phyloP scores from a whole-genome alignment of 2,329 filamentous ascomycete species.

The Pleoardoris graminearum region DNA sequence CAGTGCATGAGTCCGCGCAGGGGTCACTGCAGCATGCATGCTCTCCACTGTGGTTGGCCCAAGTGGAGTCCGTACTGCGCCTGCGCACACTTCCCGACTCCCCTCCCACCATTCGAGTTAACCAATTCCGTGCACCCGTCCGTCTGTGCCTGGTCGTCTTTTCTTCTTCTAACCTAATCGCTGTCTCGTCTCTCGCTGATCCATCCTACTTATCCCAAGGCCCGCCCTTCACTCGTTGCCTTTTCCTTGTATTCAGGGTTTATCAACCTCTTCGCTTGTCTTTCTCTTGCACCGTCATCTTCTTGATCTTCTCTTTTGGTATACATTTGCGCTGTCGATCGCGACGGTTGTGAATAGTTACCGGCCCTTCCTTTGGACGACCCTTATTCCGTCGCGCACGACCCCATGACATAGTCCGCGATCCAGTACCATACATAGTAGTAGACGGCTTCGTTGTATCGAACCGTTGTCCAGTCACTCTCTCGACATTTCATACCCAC shows the following conservation, averaged over 20 bases:
- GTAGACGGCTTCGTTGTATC: slow-evolving; percentile 47
- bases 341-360: slow-evolving; percentile 39
- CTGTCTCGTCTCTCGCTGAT: slow-evolving; percentile 46
- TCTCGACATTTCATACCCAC: slow-evolving; percentile 30
- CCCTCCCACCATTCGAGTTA: slow-evolving; percentile 33
- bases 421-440: slow-evolving; percentile 39
- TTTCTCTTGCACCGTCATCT: slow-evolving; percentile 42
- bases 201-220: slow-evolving; percentile 47
- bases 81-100: slow-evolving; percentile 34
- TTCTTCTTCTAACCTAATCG: slow-evolving; percentile 47
- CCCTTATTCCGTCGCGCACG: slow-evolving; percentile 29
- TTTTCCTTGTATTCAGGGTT: slow-evolving; percentile 46
- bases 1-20: slow-evolving; percentile 42
- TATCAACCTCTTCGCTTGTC: slow-evolving; percentile 49
- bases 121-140: slow-evolving; percentile 45
- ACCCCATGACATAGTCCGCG: slow-evolving; percentile 37
- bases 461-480: slow-evolving; percentile 49
- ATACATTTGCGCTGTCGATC: slow-evolving; percentile 37
- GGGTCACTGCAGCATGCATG: slow-evolving; percentile 36
- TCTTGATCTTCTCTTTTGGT: slow-evolving; percentile 45
- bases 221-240: slow-evolving; percentile 41
- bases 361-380: slow-evolving; percentile 46
- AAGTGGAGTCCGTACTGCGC: slow-evolving; percentile 45
- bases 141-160: slow-evolving; percentile 47
- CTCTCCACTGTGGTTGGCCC: slow-evolving; percentile 38